Evolutionary conservation across 2,329 filamentous ascomycete genomes (phyloP).

Genomic region (Ceratocystis papillata): DNA sequence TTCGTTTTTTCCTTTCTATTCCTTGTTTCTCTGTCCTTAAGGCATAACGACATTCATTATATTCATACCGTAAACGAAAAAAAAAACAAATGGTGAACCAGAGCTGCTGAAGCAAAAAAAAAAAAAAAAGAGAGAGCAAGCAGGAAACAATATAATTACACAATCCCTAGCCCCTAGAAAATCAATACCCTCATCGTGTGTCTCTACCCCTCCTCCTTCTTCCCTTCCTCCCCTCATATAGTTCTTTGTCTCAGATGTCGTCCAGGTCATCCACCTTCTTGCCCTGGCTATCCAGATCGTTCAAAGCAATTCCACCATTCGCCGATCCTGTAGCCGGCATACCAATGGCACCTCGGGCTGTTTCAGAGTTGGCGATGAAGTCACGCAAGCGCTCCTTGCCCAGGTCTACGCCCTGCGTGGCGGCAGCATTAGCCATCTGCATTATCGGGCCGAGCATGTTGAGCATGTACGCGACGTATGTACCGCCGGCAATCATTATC

Average conservation of each 20-base stretch:
- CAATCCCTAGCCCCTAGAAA: neutral
- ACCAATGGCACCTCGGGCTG: constrained; percentile 68
- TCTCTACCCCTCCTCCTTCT: constrained; percentile 21
- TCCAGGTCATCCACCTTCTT: constrained; percentile 46
- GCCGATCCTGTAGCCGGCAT: constrained; percentile 44
- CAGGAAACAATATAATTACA: constrained; percentile 21
- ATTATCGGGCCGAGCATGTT: constrained; percentile 94
- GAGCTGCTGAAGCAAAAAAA: constrained; percentile 9
- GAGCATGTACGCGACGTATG: constrained; percentile 83
- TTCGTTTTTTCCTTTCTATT: neutral
- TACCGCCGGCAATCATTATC: constrained; percentile 61
- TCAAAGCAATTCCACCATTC: constrained; percentile 40
- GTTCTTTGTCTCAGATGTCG: constrained; percentile 39
- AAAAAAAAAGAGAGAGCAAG: constrained; percentile 18
- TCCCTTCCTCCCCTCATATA: constrained; percentile 22
- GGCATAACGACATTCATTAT: constrained; percentile 14
- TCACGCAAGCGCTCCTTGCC: constrained; percentile 84
- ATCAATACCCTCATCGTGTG: neutral
- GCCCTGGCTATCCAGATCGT: constrained; percentile 50
- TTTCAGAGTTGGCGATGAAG: constrained; percentile 79
- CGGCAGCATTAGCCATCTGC: constrained; percentile 86
- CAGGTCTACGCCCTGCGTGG: constrained; percentile 75
- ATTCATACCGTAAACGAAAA: constrained; percentile 3
- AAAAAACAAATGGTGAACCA: constrained; percentile 2
- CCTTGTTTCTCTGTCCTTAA: neutral